Evolutionary conservation across 306 rosid species (phyloP), one percentile per base, ranked within the genome.

Genomic region (Fagus crenata): DNA sequence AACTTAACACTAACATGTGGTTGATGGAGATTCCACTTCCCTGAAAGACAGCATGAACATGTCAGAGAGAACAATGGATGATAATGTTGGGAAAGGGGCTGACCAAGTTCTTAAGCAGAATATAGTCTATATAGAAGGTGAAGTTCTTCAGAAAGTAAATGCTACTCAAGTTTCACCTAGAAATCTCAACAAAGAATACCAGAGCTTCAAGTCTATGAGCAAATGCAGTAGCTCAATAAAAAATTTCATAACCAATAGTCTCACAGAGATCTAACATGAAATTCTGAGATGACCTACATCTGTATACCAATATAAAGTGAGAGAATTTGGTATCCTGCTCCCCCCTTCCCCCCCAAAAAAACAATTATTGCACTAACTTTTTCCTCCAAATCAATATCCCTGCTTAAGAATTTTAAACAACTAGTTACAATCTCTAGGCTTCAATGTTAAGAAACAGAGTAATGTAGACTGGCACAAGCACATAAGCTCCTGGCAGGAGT

Each of bases 1-100:
- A 70, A 22, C 28, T 15, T 6, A 28, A 56, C 53, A 76, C 81
- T 77, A 69, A 77, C 81, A 77, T 7, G 75, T 14, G 14, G 55
- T 77, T 4, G 69, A 42, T 13, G 81, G 58, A 53, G 74, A 77
- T 55, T 77, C 81, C 43, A 54, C 69, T 69, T 77, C 81, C 74
- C 81, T 77, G 70, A 76, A 76, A 32, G 58, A 51, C 3, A n/a
- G 64, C 13, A 49, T 75, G 51, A 35, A 51, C 42, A 37, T 37
- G 53, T 65, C 40, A 65, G 39, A 49, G 14, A 60, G 72, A 67
- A 17, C 4, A 39, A 65, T 6, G 22, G 67, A 33, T 31, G 53
- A 28, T 7, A 67, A 67, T 22, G 13, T n/a, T 37, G 42, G 69
- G 42, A 51, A 6, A 22, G n/a, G 13, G 51, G 58, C 36, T 7